Conservation (phyloP, 2,329 filamentous ascomycete species). For the Colletotrichum spinosum region DNA sequence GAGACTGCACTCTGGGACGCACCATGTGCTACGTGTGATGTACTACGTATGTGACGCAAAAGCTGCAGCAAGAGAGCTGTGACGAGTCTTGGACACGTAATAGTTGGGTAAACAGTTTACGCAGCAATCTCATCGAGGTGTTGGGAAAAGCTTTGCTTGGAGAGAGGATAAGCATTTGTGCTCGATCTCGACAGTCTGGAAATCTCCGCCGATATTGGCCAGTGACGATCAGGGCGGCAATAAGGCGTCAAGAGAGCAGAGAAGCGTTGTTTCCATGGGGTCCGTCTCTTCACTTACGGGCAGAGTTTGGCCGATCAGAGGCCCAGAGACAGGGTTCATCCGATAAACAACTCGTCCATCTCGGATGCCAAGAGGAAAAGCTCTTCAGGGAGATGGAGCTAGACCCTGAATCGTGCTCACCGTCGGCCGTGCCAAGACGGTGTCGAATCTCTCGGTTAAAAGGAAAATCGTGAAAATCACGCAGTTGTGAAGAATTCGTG, state of each 20-base stretch:
- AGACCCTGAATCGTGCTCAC: constrained; percentile 19
- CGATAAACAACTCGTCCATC: not conserved
- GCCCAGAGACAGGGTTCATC: not conserved
- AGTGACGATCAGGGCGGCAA: too few species aligned
- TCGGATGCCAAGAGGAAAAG: constrained; percentile 10
- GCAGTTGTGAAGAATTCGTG: not conserved
- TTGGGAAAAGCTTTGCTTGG: not conserved
- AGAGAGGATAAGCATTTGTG: not conserved
- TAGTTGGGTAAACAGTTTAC: not conserved
- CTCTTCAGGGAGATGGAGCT: constrained; percentile 16
- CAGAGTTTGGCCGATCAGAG: not conserved
- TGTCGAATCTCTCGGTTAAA: constrained; percentile 3
- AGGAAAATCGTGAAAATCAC: not conserved
- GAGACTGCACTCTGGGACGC: too few species aligned
- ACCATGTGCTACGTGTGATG: too few species aligned
- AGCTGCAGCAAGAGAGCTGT: too few species aligned
- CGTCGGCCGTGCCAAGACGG: constrained; percentile 23
- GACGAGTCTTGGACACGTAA: constrained; percentile 2
- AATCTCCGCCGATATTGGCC: too few species aligned
- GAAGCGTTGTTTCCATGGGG: not conserved
- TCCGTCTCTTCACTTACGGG: not conserved
- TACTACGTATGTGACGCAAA: too few species aligned
- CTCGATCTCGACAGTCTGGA: too few species aligned
- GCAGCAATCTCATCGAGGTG: too few species aligned
- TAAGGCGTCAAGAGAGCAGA: too few species aligned